These are phyloP conservation scores for Neopestalotiopsis sp. DNA, from an alignment of 2,329 filamentous ascomycete species.

Conservation along the genomic window DNA sequence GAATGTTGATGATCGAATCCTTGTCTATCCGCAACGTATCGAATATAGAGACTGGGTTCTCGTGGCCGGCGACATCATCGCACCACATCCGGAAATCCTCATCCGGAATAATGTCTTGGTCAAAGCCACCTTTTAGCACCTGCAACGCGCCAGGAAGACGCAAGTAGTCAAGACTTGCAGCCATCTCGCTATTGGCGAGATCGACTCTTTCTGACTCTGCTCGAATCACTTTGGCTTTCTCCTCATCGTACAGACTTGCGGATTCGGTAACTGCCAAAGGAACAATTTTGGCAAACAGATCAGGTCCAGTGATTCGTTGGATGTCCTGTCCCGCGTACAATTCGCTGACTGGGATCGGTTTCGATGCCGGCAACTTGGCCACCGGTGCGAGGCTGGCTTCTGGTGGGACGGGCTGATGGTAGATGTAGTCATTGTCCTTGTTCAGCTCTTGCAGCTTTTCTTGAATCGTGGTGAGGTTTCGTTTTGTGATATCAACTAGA, in stretches of 20 bases:
- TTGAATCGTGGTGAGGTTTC: conserved; percentile 80
- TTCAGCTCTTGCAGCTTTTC: conserved; percentile 76
- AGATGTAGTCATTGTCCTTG: conserved; percentile 98
- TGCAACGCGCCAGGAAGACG: conserved; percentile 88
- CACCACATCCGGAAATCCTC: conserved; percentile 95
- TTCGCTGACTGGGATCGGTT: conserved; percentile 95
- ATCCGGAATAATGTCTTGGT: conserved; percentile 86
- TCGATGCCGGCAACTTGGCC: conserved; percentile 90
- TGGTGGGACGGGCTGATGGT: conserved; percentile 88
- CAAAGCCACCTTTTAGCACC: conserved; percentile 89
- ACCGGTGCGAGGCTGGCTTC: conserved; percentile 83
- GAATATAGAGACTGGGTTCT: conserved; percentile 78
- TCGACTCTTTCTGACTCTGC: conserved; percentile 95
- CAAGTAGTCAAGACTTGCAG: conserved; percentile 90
- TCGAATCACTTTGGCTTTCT: conserved; percentile 93
- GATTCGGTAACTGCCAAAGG: conserved; percentile 96
- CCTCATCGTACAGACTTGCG: conserved; percentile 95
- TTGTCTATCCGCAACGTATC: conserved; percentile 81
- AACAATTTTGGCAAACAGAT: conserved; percentile 96
- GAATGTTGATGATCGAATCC: conserved; percentile 69
- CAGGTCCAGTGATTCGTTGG: conserved; percentile 92
- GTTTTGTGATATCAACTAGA: conserved; percentile 81
- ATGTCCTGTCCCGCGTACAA: conserved; percentile 97
- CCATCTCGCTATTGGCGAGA: conserved; percentile 93
- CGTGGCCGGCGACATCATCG: conserved; percentile 86